Percentiles rank a stretch among this genome's conserved stretches.
Evolutionary conservation across 2,329 filamentous ascomycete species (phyloP).

Genomic region (Cytospora paraplurivora): DNA sequence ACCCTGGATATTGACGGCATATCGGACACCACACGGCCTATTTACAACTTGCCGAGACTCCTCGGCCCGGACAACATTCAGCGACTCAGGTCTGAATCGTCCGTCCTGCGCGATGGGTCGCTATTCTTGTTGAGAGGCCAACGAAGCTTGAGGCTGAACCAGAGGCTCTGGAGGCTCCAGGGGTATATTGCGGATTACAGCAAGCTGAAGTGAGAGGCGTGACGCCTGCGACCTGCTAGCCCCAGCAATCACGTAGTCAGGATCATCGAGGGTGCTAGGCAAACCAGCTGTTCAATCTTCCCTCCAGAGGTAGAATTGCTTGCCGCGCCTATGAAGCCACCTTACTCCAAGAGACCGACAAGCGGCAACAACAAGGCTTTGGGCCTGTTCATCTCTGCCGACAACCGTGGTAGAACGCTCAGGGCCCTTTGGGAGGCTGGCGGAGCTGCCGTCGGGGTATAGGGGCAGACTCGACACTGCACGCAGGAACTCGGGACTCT

Average conservation of each 20-base stretch:
- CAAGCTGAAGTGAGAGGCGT: not conserved
- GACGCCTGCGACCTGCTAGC: not conserved
- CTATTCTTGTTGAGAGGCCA: constrained; percentile 48
- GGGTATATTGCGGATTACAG: constrained; percentile 48
- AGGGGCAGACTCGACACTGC: not conserved
- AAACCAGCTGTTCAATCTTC: not conserved
- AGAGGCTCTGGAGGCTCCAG: constrained; percentile 60
- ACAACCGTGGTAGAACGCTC: not conserved
- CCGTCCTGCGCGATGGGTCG: constrained; percentile 41
- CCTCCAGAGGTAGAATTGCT: not conserved
- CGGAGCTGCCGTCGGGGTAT: not conserved
- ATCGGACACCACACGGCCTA: constrained; percentile 43
- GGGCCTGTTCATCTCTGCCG: not conserved
- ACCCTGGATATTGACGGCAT: constrained; percentile 46
- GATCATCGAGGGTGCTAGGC: too few species aligned
- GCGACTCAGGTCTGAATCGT: constrained; percentile 41
- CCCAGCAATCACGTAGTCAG: too few species aligned
- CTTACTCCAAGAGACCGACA: not conserved
- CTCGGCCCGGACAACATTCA: constrained; percentile 51
- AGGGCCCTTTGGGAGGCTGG: not conserved
- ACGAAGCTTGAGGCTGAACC: constrained; percentile 48
- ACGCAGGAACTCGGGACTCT: not conserved
- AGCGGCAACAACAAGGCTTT: not conserved
- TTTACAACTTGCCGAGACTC: constrained; percentile 56
- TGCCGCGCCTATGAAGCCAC: not conserved